Percentiles rank a stretch among this genome's conserved stretches.
Conservation (phyloP, 352 stramenopile species). For the Pythium rhizo-oryzae region DNA sequence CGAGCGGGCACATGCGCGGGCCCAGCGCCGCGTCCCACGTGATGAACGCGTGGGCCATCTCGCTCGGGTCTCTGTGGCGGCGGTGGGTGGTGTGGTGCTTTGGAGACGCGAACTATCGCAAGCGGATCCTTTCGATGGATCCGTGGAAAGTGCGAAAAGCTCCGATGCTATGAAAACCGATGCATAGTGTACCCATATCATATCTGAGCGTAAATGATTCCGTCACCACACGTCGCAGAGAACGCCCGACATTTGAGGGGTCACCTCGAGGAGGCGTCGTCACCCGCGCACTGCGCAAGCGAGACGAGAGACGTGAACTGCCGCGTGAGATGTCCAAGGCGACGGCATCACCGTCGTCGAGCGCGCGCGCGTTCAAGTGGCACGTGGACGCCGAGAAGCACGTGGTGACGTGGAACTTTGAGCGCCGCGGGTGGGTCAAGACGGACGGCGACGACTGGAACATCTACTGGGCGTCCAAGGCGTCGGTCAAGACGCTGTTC, state of each 20-base stretch:
- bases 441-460: conserved; percentile 92
- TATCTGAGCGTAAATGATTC: not conserved
- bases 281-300: too few relatives aligned
- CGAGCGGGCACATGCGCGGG: conserved; percentile 52
- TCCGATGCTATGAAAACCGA: not conserved
- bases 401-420: conserved; percentile 84
- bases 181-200: conserved; percentile 21
- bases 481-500: conserved; percentile 88
- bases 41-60: conserved; percentile 50
- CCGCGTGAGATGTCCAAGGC: not conserved
- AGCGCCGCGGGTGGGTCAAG: conserved; percentile 82
- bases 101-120: too few relatives aligned
- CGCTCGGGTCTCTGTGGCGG: too few relatives aligned
- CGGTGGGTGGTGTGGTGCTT: not conserved
- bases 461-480: conserved; percentile 93
- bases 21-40: conserved; percentile 53
- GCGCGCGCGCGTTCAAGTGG: conserved; percentile 48
- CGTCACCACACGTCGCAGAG: not conserved
- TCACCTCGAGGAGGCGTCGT: too few relatives aligned
- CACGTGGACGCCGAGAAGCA: conserved; percentile 77
- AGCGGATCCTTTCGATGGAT: conserved; percentile 8
- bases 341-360: not conserved
- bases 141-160: conserved; percentile 7
- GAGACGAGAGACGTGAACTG: too few relatives aligned
- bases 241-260: not conserved